A percentile compares a stretch with the other conserved stretches of the same genome.
Conservation (phyloP, 2,329 filamentous ascomycete species). For the Aquanectria penicillioides region DNA sequence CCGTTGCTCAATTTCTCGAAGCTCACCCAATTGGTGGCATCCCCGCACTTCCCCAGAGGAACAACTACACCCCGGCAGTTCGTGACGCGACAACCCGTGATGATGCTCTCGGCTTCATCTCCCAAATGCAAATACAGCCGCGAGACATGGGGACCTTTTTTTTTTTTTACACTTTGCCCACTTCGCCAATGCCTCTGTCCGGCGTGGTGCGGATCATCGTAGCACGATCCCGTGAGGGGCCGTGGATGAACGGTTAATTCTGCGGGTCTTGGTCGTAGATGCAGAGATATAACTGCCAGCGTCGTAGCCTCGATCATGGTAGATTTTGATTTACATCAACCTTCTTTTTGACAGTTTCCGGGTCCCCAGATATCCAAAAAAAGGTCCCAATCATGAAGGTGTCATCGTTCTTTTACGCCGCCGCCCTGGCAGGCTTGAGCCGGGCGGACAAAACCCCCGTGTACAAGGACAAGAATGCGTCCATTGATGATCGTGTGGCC, state of each 20-base stretch:
- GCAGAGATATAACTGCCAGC: slow-evolving; percentile 22
- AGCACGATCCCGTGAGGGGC: slow-evolving; percentile 18
- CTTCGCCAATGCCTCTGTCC: slow-evolving; percentile 10
- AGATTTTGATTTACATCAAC: neutral
- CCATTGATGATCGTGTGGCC: slow-evolving; percentile 70
- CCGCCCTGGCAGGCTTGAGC: slow-evolving; percentile 35
- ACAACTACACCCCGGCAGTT: slow-evolving; percentile 24
- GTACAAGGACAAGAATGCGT: slow-evolving; percentile 72
- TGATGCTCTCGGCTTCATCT: slow-evolving; percentile 33
- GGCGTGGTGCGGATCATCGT: slow-evolving; percentile 10
- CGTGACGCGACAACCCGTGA: slow-evolving; percentile 18
- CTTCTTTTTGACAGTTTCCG: slow-evolving; percentile 17
- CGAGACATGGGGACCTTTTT: slow-evolving; percentile 11
- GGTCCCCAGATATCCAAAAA: slow-evolving; percentile 13
- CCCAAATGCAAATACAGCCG: slow-evolving; percentile 19
- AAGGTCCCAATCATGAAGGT: slow-evolving; percentile 49
- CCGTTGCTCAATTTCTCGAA: slow-evolving; percentile 20
- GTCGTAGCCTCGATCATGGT: neutral
- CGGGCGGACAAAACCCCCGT: slow-evolving; percentile 49
- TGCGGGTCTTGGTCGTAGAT: neutral
- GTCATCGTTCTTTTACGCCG: slow-evolving; percentile 35
- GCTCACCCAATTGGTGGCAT: slow-evolving; percentile 26
- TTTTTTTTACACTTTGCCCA: neutral
- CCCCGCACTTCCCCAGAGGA: slow-evolving; percentile 37
- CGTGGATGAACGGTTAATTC: slow-evolving; percentile 35